Evolutionary conservation across 768 basidiomycete species (phyloP), one percentile per base, ranked within the genome.

Genomic region (Boletellus sp.): DNA sequence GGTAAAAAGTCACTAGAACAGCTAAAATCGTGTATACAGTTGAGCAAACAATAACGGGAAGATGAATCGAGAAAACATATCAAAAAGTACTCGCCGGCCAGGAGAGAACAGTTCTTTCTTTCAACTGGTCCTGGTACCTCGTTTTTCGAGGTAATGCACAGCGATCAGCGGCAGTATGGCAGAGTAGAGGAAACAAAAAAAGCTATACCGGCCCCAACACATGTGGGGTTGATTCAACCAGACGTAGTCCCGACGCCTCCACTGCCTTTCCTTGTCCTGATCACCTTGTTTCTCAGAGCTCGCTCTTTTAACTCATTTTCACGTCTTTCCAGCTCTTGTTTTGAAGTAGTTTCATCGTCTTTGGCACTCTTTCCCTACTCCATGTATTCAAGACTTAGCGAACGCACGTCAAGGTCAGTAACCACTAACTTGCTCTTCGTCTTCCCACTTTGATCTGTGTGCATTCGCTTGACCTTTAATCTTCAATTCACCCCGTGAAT

Each of bases 301-400:
- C 72, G 80, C 58, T 92, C 90, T 64, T 90, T 91, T 52, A 91
- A 63, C 61, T 92, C 90, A 54, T 78, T 90, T 62, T 92, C 90
- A 50, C 85, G 69, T 56, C 72, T 79, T 58, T 81, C 80, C 39
- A 92, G 70, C 32, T 87, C 87, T 20, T 61, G 60, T 46, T 60
- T 71, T 12, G 51, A 22, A 49, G 49, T 11, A 43, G 38, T 31
- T 13, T 41, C 54, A 12, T 48, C 41, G 13, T 42, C 35, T 1
- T 37, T 51, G 48, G 43, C 16, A 51, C 51, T 41, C 40, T 38
- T 52, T n/a, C 26, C 55, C 64, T 63, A 55, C 57, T 59, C 58
- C 59, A 54, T 51, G 36, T 42, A 19, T 47, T 58, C 12, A 35
- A 33, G 32, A 31, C 12, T 67, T 24, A 58, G 47, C 15, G 22